These are phyloP conservation scores for Streptanthus diversifolius DNA, from an alignment of 345 rosid genomes.

Conservation along the genomic window DNA sequence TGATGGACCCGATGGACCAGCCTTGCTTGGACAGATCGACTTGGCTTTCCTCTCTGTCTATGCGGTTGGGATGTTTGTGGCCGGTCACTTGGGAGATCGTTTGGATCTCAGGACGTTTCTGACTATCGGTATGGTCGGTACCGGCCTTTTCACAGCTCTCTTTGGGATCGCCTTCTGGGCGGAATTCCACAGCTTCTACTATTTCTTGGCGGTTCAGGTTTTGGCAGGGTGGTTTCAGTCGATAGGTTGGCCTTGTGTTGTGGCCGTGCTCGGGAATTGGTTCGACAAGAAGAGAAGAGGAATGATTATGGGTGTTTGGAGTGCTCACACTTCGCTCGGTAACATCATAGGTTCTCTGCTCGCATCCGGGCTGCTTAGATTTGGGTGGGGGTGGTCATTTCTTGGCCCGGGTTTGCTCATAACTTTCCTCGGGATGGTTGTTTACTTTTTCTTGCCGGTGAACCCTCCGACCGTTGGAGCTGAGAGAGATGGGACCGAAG, in stretches of 20 bases:
- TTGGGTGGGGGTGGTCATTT: constrained; percentile 99
- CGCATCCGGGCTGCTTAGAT: constrained; percentile 63
- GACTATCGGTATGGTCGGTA: constrained; percentile 85
- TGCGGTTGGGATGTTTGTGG: constrained; percentile 81
- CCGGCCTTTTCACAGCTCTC: constrained; percentile 71
- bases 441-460: constrained; percentile 70
- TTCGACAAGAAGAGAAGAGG: constrained; percentile 92
- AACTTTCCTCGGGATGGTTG: constrained; percentile 55
- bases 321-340: constrained; percentile 93
- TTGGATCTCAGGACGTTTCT: constrained; percentile 73
- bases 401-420: constrained; percentile 74
- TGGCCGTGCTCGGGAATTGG: constrained; percentile 94
- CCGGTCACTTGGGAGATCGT: constrained; percentile 94
- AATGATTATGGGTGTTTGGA: constrained; percentile 93
- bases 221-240: constrained; percentile 86
- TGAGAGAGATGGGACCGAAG: constrained; percentile 56
- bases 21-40: constrained; percentile 82
- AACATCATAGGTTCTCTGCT: constrained; percentile 81
- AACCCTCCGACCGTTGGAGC: constrained; percentile 71
- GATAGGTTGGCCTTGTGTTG: constrained; percentile 98
- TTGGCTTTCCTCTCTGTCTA: constrained; percentile 77
- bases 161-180: constrained; percentile 87
- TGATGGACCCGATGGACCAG: constrained; percentile 61
- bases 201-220: constrained; percentile 65
- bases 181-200: constrained; percentile 65